These are phyloP conservation scores for Rhytidiadelphus loreus DNA, from an alignment of 225 moss, liverwort and hornwort species.

Conservation along the genomic window DNA sequence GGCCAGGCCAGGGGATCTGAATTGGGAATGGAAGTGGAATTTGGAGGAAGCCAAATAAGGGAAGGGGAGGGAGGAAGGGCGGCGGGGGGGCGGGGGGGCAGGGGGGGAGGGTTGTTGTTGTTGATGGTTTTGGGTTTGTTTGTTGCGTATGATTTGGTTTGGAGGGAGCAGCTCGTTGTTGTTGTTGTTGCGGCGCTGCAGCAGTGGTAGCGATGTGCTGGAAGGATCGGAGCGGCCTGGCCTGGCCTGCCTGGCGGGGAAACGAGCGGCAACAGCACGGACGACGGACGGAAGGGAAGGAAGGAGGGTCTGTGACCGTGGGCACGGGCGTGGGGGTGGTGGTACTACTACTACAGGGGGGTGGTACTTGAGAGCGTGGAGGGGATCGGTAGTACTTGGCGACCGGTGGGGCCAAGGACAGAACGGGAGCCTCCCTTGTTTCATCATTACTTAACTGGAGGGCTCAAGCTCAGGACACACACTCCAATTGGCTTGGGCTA, in stretches of 20 bases:
- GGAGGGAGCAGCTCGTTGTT: background rate
- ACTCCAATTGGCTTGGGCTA: background rate
- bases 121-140: background rate
- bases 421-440: background rate
- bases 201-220: background rate
- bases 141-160: slow-evolving; percentile 9
- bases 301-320: background rate
- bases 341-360: background rate
- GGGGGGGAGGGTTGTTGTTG: background rate
- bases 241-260: background rate
- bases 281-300: background rate
- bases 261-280: background rate
- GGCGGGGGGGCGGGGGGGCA: background rate
- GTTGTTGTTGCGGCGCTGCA: background rate
- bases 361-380: slow-evolving; percentile 4
- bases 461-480: background rate
- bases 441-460: slow-evolving; percentile 11
- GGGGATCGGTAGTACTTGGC: slow-evolving; percentile 32
- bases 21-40: background rate
- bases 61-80: background rate
- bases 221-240: background rate
- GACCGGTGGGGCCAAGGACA: slow-evolving; percentile 2
- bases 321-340: background rate
- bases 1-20: background rate
- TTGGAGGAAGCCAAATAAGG: background rate